These are phyloP conservation scores for Paecilomyces sp. DNA, from an alignment of 2,329 filamentous ascomycete genomes.

Conservation along the genomic window DNA sequence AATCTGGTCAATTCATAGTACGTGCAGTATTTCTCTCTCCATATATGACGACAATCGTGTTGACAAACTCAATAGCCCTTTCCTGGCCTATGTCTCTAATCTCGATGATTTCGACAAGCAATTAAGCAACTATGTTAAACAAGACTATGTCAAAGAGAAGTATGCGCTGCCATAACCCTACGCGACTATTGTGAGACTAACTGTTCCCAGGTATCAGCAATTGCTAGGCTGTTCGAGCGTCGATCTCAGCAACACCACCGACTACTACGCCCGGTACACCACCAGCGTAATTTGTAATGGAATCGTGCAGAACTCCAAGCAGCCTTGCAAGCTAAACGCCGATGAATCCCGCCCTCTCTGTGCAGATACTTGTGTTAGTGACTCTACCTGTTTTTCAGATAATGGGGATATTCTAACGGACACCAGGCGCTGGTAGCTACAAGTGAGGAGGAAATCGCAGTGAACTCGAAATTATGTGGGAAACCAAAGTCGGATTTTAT, in stretches of 20 bases:
- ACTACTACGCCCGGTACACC: conserved; percentile 88
- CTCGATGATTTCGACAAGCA: conserved; percentile 68
- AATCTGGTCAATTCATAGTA: conserved; percentile 58
- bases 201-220: conserved; percentile 61
- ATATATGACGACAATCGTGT: conserved; percentile 16
- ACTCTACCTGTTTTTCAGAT: conserved; percentile 4
- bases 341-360: conserved; percentile 68
- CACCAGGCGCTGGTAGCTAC: conserved; percentile 69
- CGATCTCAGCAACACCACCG: conserved; percentile 68
- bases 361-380: conserved; percentile 75
- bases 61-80: conserved; percentile 55
- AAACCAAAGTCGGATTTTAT: conserved; percentile 59
- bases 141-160: conserved; percentile 70
- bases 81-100: conserved; percentile 74
- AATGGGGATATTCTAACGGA: conserved; percentile 10
- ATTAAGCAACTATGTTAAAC: conserved; percentile 64
- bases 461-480: conserved; percentile 66
- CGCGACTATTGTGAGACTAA: background rate
- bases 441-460: conserved; percentile 78
- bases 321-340: conserved; percentile 59
- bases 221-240: conserved; percentile 74
- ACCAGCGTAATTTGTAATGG: conserved; percentile 88
- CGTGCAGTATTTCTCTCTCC: conserved; percentile 27
- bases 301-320: conserved; percentile 81
- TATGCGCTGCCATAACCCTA: conserved; percentile 38